Conservation (phyloP, 2,329 filamentous ascomycete genomes). For the Nakataea oryzae region DNA sequence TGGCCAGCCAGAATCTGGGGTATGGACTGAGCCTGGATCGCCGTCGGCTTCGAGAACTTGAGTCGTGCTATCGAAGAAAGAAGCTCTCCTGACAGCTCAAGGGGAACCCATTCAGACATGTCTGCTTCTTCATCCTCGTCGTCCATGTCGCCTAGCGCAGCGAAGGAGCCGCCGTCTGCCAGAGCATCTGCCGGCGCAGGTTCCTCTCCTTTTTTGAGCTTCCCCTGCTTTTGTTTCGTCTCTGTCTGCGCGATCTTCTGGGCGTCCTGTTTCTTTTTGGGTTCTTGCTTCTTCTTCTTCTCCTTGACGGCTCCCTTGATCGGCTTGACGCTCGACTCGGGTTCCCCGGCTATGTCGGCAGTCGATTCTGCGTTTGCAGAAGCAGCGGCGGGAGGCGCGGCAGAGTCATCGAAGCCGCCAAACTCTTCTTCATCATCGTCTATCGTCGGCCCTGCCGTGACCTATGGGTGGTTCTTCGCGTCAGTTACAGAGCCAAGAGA, state of each 20-base stretch:
- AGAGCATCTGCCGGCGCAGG: constrained; percentile 22
- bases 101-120: constrained; percentile 65
- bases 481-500: not conserved
- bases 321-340: constrained; percentile 7
- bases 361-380: not conserved
- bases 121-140: constrained; percentile 52
- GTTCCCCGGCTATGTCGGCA: constrained; percentile 4
- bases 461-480: constrained; percentile 12
- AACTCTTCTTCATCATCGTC: constrained; percentile 19
- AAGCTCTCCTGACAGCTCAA: constrained; percentile 63
- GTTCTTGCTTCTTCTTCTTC: constrained; percentile 8
- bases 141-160: constrained; percentile 42
- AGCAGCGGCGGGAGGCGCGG: constrained; percentile 3
- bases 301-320: constrained; percentile 6
- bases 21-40: constrained; percentile 71
- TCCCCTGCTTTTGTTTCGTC: constrained; percentile 15
- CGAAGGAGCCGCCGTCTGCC: constrained; percentile 39
- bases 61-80: constrained; percentile 68
- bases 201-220: constrained; percentile 15
- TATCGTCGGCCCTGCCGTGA: constrained; percentile 14
- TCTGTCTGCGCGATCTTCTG: constrained; percentile 12
- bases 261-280: constrained; percentile 6
- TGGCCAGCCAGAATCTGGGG: constrained; percentile 73
- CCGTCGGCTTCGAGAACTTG: constrained; percentile 70
- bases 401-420: constrained; percentile 19